A percentile compares a stretch with the other conserved stretches of the same genome.
phyloP scores from a whole-genome alignment of 2,329 filamentous ascomycete species.

The Colletotrichum sp. region DNA sequence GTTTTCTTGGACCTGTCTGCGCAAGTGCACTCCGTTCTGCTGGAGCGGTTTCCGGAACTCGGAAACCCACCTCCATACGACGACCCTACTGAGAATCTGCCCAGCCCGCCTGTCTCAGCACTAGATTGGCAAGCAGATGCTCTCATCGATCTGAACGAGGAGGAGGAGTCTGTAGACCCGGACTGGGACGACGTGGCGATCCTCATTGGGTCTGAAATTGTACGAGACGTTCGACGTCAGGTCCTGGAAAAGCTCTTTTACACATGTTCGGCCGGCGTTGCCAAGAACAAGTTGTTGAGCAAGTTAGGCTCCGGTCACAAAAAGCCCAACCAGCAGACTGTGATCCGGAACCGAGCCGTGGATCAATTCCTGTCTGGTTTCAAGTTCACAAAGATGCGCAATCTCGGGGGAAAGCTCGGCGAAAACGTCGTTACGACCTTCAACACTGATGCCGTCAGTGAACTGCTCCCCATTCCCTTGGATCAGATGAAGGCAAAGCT shows the following conservation, averaged over 20 bases:
- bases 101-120: slow-evolving; percentile 70
- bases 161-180: slow-evolving; percentile 79
- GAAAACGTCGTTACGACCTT: slow-evolving; percentile 85
- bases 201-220: slow-evolving; percentile 86
- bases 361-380: slow-evolving; percentile 80
- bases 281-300: slow-evolving; percentile 92
- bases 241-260: slow-evolving; percentile 78
- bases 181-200: slow-evolving; percentile 97
- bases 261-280: slow-evolving; percentile 90
- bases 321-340: slow-evolving; percentile 93
- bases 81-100: slow-evolving; percentile 73
- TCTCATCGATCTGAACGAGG: slow-evolving; percentile 78
- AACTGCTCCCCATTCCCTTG: slow-evolving; percentile 74
- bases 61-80: slow-evolving; percentile 71
- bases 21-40: slow-evolving; percentile 77
- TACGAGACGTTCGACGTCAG: slow-evolving; percentile 73
- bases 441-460: slow-evolving; percentile 78
- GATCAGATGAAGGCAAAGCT: slow-evolving; percentile 80
- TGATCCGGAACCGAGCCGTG: slow-evolving; percentile 87
- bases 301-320: slow-evolving; percentile 91
- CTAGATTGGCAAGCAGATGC: slow-evolving; percentile 86
- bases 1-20: slow-evolving; percentile 92
- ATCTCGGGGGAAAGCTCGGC: slow-evolving; percentile 93
- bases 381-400: slow-evolving; percentile 94
- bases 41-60: slow-evolving; percentile 80